These are phyloP conservation scores for Roridomyces roridus DNA, from an alignment of 768 basidiomycete species.

Conservation along the genomic window DNA sequence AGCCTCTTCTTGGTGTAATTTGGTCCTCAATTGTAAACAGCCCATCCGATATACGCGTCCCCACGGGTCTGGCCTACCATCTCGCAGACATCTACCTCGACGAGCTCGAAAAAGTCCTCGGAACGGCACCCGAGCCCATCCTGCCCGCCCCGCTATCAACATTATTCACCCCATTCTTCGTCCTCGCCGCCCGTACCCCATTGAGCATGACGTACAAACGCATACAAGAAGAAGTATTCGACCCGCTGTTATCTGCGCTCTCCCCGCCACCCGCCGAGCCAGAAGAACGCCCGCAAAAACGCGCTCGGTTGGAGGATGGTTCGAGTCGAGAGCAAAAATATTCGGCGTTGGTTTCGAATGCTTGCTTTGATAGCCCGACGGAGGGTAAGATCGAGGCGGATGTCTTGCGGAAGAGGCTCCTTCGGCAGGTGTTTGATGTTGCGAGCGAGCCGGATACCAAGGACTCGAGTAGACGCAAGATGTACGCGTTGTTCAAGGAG, in stretches of 20 bases:
- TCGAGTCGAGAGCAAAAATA: slow-evolving; percentile 42
- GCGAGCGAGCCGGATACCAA: slow-evolving; percentile 78
- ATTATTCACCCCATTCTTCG: slow-evolving; percentile 74
- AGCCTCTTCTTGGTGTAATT: background rate
- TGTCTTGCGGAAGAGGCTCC: slow-evolving; percentile 58
- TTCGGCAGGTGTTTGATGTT: slow-evolving; percentile 71
- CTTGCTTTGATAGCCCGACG: slow-evolving; percentile 52
- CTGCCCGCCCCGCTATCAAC: slow-evolving; percentile 56
- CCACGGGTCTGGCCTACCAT: slow-evolving; percentile 82
- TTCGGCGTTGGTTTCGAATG: slow-evolving; percentile 55
- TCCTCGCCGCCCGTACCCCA: slow-evolving; percentile 71
- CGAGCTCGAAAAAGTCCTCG: slow-evolving; percentile 79
- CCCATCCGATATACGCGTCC: slow-evolving; percentile 73
- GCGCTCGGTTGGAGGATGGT: slow-evolving; percentile 43
- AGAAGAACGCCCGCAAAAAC: slow-evolving; percentile 51
- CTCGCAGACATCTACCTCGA: slow-evolving; percentile 89
- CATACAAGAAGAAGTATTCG: slow-evolving; percentile 68
- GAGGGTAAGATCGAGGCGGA: slow-evolving; percentile 43
- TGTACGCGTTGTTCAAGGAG: slow-evolving; percentile 84
- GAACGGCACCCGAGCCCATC: slow-evolving; percentile 29
- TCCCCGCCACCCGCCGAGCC: slow-evolving; percentile 37
- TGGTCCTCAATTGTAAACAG: slow-evolving; percentile 40
- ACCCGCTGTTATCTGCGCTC: slow-evolving; percentile 70
- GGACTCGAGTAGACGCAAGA: slow-evolving; percentile 80
- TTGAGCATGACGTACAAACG: slow-evolving; percentile 74